Evolutionary conservation across 2,329 filamentous ascomycete genomes (phyloP), one percentile per base, ranked within the genome.

Genomic region (Pseudogymnoascus sp.): DNA sequence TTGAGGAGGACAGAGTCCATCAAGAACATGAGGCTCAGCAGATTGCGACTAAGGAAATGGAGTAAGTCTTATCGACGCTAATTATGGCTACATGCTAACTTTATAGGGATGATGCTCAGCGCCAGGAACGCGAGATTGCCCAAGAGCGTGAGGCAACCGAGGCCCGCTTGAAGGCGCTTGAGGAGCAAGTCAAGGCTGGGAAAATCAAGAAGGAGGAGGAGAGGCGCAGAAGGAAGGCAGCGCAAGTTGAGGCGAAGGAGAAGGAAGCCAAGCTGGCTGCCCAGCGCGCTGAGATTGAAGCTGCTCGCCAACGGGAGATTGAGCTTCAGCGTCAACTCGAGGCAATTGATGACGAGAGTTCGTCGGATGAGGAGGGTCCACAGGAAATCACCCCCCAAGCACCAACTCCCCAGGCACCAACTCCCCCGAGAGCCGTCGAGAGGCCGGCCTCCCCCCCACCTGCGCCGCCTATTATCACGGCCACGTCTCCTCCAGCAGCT

Each of bases 161-260:
- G 69, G 89, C 90, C 67, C 91, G 93, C 61, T 83, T 97, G 23
- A 91, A 87, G 73, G 92, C 91, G 15, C 84, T 99, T 8, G 93
- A 99, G 76, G 92, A 97, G 74, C 92, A 97, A 76, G 92, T 97
- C 62, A 88, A 87, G 67, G 90, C 93, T 73, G 91, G 93, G 71
- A 99, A 97, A 79, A 78, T 97, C 62, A 93, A 91, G 81, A 97
- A 96, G 77, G 90, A 96, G 69, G 95, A 99, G 75, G 95, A 97
- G 78, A 97, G 96, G 80, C 90, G 88, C 67, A 88, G 85, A 70
- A 95, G 92, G 80, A 93, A 96, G 78, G 93, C 91, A 21, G 92
- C 92, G 9, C 82, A 90, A 71, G 89, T 89, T 60, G 91, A 95
- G 69, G 86, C 92, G 7, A 93, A 91, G 75, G 91, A 96, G 70